A percentile compares a stretch with the other conserved stretches of the same genome.
Evolutionary conservation across 2,329 filamentous ascomycete genomes (phyloP).

Genomic region (Trichothecium roseum): DNA sequence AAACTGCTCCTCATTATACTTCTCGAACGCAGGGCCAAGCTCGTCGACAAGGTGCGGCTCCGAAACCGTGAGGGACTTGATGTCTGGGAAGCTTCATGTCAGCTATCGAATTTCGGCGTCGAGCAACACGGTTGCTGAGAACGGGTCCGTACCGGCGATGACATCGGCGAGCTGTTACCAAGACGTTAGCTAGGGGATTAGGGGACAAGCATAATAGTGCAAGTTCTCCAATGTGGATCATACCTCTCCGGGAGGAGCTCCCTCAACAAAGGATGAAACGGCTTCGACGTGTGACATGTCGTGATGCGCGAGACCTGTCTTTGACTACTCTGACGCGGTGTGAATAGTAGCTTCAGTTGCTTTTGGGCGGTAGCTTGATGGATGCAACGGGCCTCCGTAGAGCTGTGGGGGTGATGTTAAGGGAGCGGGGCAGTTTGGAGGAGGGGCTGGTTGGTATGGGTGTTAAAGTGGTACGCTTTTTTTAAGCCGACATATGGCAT

Average conservation of each 20-base stretch:
- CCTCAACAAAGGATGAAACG: constrained; percentile 80
- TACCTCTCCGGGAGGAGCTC: constrained; percentile 95
- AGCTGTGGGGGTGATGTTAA: not conserved
- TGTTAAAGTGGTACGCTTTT: no score
- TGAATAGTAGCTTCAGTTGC: not conserved
- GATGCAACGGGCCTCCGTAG: not conserved
- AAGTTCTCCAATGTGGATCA: constrained; percentile 14
- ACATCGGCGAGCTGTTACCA: constrained; percentile 67
- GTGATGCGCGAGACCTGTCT: not conserved
- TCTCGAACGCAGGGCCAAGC: constrained; percentile 75
- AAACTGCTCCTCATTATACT: constrained; percentile 95
- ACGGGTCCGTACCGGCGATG: constrained; percentile 55
- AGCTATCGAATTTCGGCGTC: constrained; percentile 6
- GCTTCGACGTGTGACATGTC: constrained; percentile 28
- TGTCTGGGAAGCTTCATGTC: constrained; percentile 48
- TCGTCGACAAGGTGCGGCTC: constrained; percentile 57
- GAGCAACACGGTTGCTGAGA: not conserved
- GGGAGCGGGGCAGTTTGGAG: constrained; percentile 6
- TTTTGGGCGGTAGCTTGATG: not conserved
- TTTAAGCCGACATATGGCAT: no score
- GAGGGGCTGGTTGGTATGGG: constrained; percentile 11
- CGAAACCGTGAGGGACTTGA: constrained; percentile 72
- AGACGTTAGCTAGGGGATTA: constrained; percentile 9
- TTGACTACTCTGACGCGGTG: not conserved
- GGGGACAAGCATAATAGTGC: no score